Conservation (phyloP, 106 monocot genomes). For the Iris macrosiphon region DNA sequence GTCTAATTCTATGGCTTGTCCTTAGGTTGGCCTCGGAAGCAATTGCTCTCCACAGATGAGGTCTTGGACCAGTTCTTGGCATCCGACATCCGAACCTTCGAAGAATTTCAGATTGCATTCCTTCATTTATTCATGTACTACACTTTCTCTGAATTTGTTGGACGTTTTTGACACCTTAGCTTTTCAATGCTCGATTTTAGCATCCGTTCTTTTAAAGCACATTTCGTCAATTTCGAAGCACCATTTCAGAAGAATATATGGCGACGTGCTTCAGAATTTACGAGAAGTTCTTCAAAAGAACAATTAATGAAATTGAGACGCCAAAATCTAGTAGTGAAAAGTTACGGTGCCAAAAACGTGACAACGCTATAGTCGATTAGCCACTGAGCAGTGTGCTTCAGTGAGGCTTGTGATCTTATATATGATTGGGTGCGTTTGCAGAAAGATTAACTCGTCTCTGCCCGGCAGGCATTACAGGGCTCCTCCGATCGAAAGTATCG, state of each 20-base stretch:
- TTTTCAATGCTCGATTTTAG: background rate
- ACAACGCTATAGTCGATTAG: no score
- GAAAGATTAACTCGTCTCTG: background rate
- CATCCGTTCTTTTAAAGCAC: no score
- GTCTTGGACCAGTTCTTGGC: background rate
- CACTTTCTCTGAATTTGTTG: background rate
- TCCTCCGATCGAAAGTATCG: background rate
- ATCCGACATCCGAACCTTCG: background rate
- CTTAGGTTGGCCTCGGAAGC: background rate
- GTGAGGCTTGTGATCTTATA: no score
- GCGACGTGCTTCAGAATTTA: background rate
- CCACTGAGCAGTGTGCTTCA: no score
- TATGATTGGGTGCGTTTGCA: background rate
- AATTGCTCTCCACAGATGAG: background rate
- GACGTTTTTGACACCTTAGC: background rate
- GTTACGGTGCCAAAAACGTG: no score
- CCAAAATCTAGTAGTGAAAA: no score
- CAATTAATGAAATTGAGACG: no score
- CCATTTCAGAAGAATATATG: background rate
- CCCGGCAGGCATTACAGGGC: background rate
- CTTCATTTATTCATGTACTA: background rate
- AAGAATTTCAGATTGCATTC: background rate
- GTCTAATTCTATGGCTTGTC: background rate
- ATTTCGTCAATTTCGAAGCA: no score
- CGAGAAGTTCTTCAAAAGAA: no score